A percentile compares a stretch with the other conserved stretches of the same genome.
These are phyloP conservation scores for Talaromyces nanjingensis DNA, from an alignment of 495 filamentous ascomycete genomes.

Conservation along the genomic window DNA sequence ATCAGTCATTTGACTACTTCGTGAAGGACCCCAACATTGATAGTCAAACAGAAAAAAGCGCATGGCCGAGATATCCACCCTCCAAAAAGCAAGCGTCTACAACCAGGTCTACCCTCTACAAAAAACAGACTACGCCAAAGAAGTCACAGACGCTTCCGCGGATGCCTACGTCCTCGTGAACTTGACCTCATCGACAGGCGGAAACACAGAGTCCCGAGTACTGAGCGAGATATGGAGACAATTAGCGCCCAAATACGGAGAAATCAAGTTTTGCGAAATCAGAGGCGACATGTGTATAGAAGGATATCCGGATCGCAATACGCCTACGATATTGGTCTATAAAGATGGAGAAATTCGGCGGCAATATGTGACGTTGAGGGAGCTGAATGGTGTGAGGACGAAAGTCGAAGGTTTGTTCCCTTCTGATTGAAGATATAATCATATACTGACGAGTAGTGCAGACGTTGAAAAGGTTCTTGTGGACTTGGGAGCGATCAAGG, in stretches of 20 bases:
- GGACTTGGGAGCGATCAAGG: conserved; percentile 67
- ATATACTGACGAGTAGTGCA: conserved; percentile 15
- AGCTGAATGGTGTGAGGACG: conserved; percentile 64
- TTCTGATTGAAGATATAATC: conserved; percentile 1
- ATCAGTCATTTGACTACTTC: neutral
- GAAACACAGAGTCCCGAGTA: conserved; percentile 75
- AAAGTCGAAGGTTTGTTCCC: conserved; percentile 48
- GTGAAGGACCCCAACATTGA: neutral
- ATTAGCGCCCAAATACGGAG: conserved; percentile 74
- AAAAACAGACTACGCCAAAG: conserved; percentile 84
- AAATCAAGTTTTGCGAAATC: conserved; percentile 98
- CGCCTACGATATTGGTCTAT: conserved; percentile 90
- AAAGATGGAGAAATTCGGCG: conserved; percentile 83
- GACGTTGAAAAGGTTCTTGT: conserved; percentile 73
- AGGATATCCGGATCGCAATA: conserved; percentile 89
- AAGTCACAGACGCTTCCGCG: conserved; percentile 86
- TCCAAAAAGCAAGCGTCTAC: conserved; percentile 68
- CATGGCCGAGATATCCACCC: conserved; percentile 65
- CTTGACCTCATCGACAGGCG: conserved; percentile 66
- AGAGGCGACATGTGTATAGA: conserved; percentile 90
- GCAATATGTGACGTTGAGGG: conserved; percentile 79
- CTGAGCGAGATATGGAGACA: conserved; percentile 83
- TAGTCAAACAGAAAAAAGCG: conserved; percentile 59
- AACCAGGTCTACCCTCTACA: conserved; percentile 89
- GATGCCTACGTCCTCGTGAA: conserved; percentile 74